Conservation (phyloP, 2,329 filamentous ascomycete genomes). For the Fusarium chaquense region DNA sequence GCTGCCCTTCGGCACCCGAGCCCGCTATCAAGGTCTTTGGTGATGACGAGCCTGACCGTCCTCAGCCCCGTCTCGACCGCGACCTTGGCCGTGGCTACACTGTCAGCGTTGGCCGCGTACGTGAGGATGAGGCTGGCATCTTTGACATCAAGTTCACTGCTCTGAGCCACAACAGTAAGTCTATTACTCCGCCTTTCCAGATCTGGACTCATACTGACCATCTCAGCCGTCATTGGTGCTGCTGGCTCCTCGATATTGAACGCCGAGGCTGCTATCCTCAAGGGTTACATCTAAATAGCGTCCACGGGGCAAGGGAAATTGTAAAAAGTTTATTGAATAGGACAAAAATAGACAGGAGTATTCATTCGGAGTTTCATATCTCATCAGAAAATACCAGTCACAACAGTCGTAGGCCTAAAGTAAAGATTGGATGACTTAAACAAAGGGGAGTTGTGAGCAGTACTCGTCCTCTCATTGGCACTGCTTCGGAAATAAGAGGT, state of each 20-base stretch:
- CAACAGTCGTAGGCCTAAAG: not conserved
- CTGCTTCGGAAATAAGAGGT: not conserved
- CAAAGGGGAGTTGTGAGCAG: not conserved
- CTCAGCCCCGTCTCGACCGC: slow-evolving; percentile 90
- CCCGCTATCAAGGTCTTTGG: slow-evolving; percentile 84
- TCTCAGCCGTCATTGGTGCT: slow-evolving; percentile 85
- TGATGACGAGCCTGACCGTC: slow-evolving; percentile 83
- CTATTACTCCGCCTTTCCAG: not conserved
- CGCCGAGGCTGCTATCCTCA: slow-evolving; percentile 90
- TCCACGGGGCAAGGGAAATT: not conserved
- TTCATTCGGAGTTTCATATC: slow-evolving; percentile 8
- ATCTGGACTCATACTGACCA: slow-evolving; percentile 11
- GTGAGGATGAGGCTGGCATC: slow-evolving; percentile 87
- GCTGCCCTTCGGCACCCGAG: slow-evolving; percentile 86
- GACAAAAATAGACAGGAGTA: slow-evolving; percentile 11
- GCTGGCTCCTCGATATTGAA: slow-evolving; percentile 97
- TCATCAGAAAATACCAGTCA: not conserved
- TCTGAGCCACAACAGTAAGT: slow-evolving; percentile 81
- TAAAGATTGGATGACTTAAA: not conserved
- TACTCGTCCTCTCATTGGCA: too few species aligned
- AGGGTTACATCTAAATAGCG: slow-evolving; percentile 76
- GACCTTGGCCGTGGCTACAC: slow-evolving; percentile 89
- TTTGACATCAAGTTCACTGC: slow-evolving; percentile 97
- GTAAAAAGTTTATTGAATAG: slow-evolving; percentile 8
- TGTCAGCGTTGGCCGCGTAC: slow-evolving; percentile 87